These are phyloP conservation scores for Kurtzmaniella quercitrusa DNA, from an alignment of 1,139 yeast genomes.

Conservation along the genomic window DNA sequence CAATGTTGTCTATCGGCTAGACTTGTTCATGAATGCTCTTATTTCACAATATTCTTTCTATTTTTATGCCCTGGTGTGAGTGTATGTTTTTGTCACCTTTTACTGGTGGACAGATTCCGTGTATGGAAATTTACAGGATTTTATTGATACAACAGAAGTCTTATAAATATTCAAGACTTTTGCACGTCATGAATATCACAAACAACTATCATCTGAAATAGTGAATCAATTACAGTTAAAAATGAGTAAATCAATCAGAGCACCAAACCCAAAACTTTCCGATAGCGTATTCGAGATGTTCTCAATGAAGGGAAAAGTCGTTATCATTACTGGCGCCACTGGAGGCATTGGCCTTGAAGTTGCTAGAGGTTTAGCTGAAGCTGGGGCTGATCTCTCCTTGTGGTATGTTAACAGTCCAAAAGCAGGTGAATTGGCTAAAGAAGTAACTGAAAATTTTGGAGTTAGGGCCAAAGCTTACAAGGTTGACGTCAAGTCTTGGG, in stretches of 20 bases:
- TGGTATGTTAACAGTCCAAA: constrained; percentile 50
- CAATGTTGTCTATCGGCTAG: too few species aligned
- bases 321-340: constrained; percentile 40
- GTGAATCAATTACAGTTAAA: too few species aligned
- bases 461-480: constrained; percentile 63
- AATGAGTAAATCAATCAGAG: neutral
- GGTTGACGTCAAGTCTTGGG: constrained; percentile 58
- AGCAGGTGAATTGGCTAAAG: constrained; percentile 36
- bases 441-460: constrained; percentile 51
- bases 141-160: too few species aligned
- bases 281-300: constrained; percentile 13
- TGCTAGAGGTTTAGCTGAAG: constrained; percentile 37
- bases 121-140: too few species aligned
- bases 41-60: too few species aligned
- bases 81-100: too few species aligned
- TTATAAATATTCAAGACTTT: too few species aligned
- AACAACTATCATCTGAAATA: too few species aligned
- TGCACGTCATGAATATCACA: too few species aligned
- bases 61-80: too few species aligned
- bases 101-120: too few species aligned
- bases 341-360: constrained; percentile 40
- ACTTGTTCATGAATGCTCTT: too few species aligned
- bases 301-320: constrained; percentile 32
- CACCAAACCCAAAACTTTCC: neutral
- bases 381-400: constrained; percentile 50